These are phyloP conservation scores for Periconia macrospinosa DNA, from an alignment of 2,329 filamentous ascomycete species.

Conservation along the genomic window DNA sequence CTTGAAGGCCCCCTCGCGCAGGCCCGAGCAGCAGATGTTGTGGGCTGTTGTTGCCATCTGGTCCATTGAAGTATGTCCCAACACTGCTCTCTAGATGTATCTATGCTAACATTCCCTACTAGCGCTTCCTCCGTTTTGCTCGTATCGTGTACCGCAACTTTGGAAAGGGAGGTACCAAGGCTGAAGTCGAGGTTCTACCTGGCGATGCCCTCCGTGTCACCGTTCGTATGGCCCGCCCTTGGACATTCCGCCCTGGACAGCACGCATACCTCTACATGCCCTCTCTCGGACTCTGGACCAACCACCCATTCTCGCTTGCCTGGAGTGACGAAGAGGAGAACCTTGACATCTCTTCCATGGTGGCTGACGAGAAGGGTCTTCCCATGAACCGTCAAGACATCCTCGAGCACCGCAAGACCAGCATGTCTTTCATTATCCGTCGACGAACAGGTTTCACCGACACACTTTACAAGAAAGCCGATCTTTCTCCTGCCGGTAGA, in stretches of 20 bases:
- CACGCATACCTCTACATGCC: constrained; percentile 82
- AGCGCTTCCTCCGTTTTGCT: constrained; percentile 59
- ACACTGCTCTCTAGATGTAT: background rate
- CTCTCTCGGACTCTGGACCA: constrained; percentile 70
- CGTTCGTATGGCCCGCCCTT: constrained; percentile 73
- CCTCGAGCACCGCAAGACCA: constrained; percentile 54
- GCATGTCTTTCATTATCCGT: constrained; percentile 81
- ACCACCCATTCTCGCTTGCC: constrained; percentile 77
- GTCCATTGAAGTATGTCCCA: constrained; percentile 55
- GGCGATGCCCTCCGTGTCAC: constrained; percentile 76
- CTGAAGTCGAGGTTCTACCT: constrained; percentile 73
- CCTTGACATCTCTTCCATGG: constrained; percentile 27
- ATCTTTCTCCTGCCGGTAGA: constrained; percentile 53
- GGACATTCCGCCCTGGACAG: constrained; percentile 73
- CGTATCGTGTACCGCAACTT: constrained; percentile 68
- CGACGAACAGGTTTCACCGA: constrained; percentile 88
- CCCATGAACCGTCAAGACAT: constrained; percentile 56
- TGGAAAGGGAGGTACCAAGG: constrained; percentile 66
- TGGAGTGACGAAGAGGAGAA: constrained; percentile 69
- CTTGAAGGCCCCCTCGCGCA: constrained; percentile 46
- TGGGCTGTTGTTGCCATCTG: constrained; percentile 68
- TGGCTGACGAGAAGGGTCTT: constrained; percentile 48
- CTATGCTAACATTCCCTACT: constrained; percentile 5
- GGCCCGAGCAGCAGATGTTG: constrained; percentile 63
- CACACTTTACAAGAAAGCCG: constrained; percentile 72